Evolutionary conservation across 257 asterid species (phyloP).

Genomic region (Rhazya stricta): DNA sequence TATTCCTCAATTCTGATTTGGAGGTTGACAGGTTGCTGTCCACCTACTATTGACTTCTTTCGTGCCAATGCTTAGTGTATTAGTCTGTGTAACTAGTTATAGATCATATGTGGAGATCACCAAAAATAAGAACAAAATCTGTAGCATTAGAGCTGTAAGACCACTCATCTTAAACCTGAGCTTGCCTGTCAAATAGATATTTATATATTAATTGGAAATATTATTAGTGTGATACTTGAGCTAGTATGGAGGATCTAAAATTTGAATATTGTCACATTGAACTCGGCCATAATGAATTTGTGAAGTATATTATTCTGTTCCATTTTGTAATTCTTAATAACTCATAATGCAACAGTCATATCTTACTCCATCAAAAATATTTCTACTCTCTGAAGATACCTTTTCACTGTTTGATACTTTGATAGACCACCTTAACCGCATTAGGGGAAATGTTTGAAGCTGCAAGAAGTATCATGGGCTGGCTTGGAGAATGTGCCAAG

Average conservation of each 20-base stretch:
- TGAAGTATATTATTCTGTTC: neutral
- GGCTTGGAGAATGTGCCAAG: conserved; percentile 99
- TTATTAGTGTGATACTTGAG: neutral
- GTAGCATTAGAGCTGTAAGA: neutral
- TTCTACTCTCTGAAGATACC: neutral
- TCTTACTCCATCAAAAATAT: neutral
- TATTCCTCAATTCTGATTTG: neutral
- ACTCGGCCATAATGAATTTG: neutral
- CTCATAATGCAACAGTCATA: neutral
- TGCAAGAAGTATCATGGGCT: conserved; percentile 85
- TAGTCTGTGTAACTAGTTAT: neutral
- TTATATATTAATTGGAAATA: neutral
- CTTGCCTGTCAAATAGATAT: neutral
- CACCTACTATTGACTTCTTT: neutral
- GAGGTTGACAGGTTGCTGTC: neutral
- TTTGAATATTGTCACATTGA: neutral
- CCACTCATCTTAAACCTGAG: neutral
- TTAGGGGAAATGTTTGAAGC: conserved; percentile 94
- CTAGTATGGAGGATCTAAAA: neutral
- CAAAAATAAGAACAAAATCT: neutral
- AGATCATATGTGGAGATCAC: neutral
- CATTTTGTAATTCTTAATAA: neutral
- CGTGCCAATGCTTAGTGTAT: neutral
- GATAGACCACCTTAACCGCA: conserved; percentile 80
- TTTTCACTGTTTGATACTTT: conserved; percentile 10